These are phyloP conservation scores for Kodamaea fungicola DNA, from an alignment of 1,139 yeast genomes.

Conservation along the genomic window DNA sequence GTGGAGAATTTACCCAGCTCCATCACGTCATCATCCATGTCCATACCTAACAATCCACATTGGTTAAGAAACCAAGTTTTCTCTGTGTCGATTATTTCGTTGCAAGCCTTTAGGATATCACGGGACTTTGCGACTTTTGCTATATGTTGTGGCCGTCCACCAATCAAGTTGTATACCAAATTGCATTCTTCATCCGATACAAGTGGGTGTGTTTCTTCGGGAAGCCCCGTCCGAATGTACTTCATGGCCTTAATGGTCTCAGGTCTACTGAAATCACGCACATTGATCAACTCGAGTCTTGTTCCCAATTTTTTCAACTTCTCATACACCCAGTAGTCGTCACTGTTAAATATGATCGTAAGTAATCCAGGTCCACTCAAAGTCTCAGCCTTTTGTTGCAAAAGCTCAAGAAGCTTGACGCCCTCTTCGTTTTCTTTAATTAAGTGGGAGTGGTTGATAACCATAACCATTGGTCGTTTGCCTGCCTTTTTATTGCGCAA, in stretches of 20 bases:
- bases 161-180: constrained; percentile 65
- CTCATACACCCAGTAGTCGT: constrained; percentile 86
- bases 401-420: constrained; percentile 61
- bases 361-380: constrained; percentile 74
- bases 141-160: constrained; percentile 83
- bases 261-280: constrained; percentile 57
- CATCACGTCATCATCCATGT: constrained; percentile 89
- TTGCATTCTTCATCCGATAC: constrained; percentile 42
- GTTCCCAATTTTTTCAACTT: constrained; percentile 72
- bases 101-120: constrained; percentile 63
- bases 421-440: constrained; percentile 75
- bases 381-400: constrained; percentile 81
- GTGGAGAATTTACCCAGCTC: constrained; percentile 77
- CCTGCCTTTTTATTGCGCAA: constrained; percentile 44
- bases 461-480: constrained; percentile 57
- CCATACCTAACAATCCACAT: constrained; percentile 72
- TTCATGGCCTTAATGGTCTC: constrained; percentile 59
- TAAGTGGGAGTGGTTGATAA: constrained; percentile 73
- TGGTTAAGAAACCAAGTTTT: constrained; percentile 85
- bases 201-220: not conserved
- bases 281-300: constrained; percentile 67
- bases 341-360: constrained; percentile 75
- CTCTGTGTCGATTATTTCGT: constrained; percentile 70
- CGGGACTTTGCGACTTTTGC: constrained; percentile 68
- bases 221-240: constrained; percentile 41